Conservation (phyloP, 805 yeast species). For the Diddensiella santjacobensis region DNA sequence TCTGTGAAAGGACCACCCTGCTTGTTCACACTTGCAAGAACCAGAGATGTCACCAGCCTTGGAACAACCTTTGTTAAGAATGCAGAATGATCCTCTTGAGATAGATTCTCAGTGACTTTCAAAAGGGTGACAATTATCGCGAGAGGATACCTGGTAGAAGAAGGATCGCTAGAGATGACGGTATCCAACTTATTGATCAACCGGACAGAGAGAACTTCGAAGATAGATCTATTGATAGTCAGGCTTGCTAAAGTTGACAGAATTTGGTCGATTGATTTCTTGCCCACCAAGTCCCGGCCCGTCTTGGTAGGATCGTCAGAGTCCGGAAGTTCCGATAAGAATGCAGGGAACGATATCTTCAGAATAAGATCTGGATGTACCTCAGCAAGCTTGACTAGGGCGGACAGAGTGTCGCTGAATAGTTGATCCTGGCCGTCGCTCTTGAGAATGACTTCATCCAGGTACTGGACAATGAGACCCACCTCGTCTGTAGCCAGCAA, state of each 20-base stretch:
- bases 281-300: constrained; percentile 8
- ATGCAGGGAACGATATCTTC: constrained; percentile 49
- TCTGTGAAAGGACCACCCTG: constrained; percentile 8
- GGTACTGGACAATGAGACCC: constrained; percentile 57
- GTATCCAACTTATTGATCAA: constrained; percentile 34
- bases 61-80: constrained; percentile 23
- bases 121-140: constrained; percentile 30
- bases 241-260: constrained; percentile 33
- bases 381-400: constrained; percentile 48
- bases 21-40: neutral
- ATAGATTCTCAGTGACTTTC: constrained; percentile 23
- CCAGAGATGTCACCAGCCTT: constrained; percentile 18
- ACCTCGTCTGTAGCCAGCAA: constrained; percentile 55
- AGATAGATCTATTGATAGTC: constrained; percentile 34
- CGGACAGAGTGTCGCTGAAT: constrained; percentile 50
- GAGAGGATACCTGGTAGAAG: constrained; percentile 21
- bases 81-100: constrained; percentile 21
- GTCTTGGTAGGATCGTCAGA: neutral
- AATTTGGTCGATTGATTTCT: constrained; percentile 24
- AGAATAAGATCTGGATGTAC: constrained; percentile 40
- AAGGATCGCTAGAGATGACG: constrained; percentile 12
- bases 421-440: constrained; percentile 43
- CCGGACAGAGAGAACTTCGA: constrained; percentile 40
- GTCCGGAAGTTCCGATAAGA: constrained; percentile 51
- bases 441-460: constrained; percentile 55